phyloP scores from a whole-genome alignment of 805 yeast species.

The Saccharomycopsis olivae region DNA sequence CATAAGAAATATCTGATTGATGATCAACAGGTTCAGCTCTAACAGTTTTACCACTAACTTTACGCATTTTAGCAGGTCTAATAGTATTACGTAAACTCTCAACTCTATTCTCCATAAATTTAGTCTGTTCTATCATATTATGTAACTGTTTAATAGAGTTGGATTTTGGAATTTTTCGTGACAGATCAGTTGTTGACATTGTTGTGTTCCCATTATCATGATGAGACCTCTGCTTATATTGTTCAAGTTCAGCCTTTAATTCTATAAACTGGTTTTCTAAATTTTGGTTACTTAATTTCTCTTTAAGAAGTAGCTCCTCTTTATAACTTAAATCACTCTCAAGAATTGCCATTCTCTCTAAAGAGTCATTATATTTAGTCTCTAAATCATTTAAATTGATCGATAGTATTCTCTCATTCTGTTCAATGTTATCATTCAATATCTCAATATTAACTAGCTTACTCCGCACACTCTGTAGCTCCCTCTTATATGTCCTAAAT shows the following conservation, averaged over 20 bases:
- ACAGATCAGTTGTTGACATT: neutral
- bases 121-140: constrained; percentile 23
- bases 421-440: constrained; percentile 33
- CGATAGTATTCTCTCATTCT: constrained; percentile 28
- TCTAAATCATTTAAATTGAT: constrained; percentile 27
- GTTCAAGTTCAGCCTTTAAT: constrained; percentile 11
- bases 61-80: constrained; percentile 17
- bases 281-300: constrained; percentile 23
- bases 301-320: constrained; percentile 22
- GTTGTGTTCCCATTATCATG: neutral
- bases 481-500: constrained; percentile 23
- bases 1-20: neutral
- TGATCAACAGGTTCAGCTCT: constrained; percentile 13
- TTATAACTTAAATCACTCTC: constrained; percentile 28
- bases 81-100: constrained; percentile 22
- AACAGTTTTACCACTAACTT: constrained; percentile 13
- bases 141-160: constrained; percentile 24
- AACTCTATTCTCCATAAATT: constrained; percentile 23
- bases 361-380: constrained; percentile 25
- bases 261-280: constrained; percentile 19
- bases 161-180: constrained; percentile 20
- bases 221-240: constrained; percentile 12
- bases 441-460: constrained; percentile 33
- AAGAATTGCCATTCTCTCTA: constrained; percentile 30
- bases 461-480: constrained; percentile 23